phyloP scores from a whole-genome alignment of 2,329 filamentous ascomycete species.

The Stagonosporopsis tanaceti region DNA sequence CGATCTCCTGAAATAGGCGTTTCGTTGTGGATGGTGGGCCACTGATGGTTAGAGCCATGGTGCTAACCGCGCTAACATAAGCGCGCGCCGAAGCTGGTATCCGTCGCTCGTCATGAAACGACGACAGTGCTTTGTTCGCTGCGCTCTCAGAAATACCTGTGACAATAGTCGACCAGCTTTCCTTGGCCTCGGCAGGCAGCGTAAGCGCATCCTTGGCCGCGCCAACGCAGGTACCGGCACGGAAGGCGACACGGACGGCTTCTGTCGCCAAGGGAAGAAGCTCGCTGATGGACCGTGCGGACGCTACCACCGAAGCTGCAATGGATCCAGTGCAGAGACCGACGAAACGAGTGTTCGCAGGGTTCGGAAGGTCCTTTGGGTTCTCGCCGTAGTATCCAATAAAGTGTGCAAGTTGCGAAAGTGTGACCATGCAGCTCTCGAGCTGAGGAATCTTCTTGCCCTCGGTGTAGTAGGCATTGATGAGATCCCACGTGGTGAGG shows the following conservation, averaged over 20 bases:
- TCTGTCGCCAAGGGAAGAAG: constrained; percentile 70
- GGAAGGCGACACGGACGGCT: constrained; percentile 71
- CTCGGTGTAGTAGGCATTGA: constrained; percentile 69
- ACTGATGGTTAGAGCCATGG: constrained; percentile 67
- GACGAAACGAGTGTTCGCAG: constrained; percentile 62
- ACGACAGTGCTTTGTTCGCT: constrained; percentile 59
- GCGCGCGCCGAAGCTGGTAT: constrained; percentile 60
- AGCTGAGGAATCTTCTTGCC: constrained; percentile 66
- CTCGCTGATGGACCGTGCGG: constrained; percentile 67
- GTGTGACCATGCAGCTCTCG: constrained; percentile 70
- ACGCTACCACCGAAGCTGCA: constrained; percentile 72
- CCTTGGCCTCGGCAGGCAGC: constrained; percentile 62
- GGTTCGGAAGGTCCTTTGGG: constrained; percentile 61
- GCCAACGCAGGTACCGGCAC: constrained; percentile 61
- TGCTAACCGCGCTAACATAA: constrained; percentile 67
- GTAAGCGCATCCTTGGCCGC: constrained; percentile 57
- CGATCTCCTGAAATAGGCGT: constrained; percentile 59
- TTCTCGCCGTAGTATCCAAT: constrained; percentile 68
- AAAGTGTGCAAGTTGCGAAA: constrained; percentile 72
- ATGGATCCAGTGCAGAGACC: constrained; percentile 75
- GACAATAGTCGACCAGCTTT: constrained; percentile 73
- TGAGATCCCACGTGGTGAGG: constrained; percentile 68
- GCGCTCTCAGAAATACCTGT: constrained; percentile 63
- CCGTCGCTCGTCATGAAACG: constrained; percentile 65
- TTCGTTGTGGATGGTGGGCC: constrained; percentile 64